Percentiles rank a stretch among this genome's conserved stretches.
Conservation (phyloP, 1,284 basidiomycete genomes). For the Hemileia vastatrix region DNA sequence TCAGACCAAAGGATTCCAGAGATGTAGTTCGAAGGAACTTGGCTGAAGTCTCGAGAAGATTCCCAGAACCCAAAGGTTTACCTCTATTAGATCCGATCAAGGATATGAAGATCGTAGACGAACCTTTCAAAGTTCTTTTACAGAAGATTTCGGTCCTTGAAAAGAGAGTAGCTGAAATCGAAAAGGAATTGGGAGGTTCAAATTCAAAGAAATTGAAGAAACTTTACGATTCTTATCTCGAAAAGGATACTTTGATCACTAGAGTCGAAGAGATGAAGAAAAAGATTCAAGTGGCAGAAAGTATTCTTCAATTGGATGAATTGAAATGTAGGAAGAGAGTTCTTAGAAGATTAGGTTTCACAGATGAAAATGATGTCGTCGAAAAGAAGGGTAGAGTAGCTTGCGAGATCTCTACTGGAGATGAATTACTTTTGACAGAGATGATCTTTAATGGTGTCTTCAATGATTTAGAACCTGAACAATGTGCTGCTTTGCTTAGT, state of each 20-base stretch:
- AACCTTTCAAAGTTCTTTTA: slow-evolving; percentile 77
- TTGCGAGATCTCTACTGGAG: slow-evolving; percentile 94
- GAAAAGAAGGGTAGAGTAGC: slow-evolving; percentile 97
- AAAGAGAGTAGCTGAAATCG: too few species aligned
- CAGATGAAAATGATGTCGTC: slow-evolving; percentile 76
- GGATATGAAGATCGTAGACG: slow-evolving; percentile 93
- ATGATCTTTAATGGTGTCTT: slow-evolving; percentile 95
- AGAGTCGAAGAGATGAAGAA: slow-evolving; percentile 67
- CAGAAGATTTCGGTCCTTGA: slow-evolving; percentile 87
- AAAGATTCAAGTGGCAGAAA: slow-evolving; percentile 76
- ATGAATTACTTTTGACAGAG: slow-evolving; percentile 89
- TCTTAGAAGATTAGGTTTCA: slow-evolving; percentile 81
- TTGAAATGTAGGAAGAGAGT: slow-evolving; percentile 92
- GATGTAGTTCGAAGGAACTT: slow-evolving; percentile 83
- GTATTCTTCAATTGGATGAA: slow-evolving; percentile 90
- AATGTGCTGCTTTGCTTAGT: slow-evolving; percentile 79
- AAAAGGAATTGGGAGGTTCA: background rate
- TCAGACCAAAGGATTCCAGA: slow-evolving; percentile 63
- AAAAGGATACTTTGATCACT: slow-evolving; percentile 63
- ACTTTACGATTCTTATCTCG: slow-evolving; percentile 66
- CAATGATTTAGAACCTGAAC: slow-evolving; percentile 77
- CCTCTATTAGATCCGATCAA: slow-evolving; percentile 79
- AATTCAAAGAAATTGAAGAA: slow-evolving; percentile 55
- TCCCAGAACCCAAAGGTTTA: slow-evolving; percentile 63
- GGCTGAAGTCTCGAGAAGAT: slow-evolving; percentile 77